Percentiles rank a stretch among this genome's conserved stretches.
These are phyloP conservation scores for Lyophyllum shimeji DNA, from an alignment of 768 basidiomycete species.

Conservation along the genomic window DNA sequence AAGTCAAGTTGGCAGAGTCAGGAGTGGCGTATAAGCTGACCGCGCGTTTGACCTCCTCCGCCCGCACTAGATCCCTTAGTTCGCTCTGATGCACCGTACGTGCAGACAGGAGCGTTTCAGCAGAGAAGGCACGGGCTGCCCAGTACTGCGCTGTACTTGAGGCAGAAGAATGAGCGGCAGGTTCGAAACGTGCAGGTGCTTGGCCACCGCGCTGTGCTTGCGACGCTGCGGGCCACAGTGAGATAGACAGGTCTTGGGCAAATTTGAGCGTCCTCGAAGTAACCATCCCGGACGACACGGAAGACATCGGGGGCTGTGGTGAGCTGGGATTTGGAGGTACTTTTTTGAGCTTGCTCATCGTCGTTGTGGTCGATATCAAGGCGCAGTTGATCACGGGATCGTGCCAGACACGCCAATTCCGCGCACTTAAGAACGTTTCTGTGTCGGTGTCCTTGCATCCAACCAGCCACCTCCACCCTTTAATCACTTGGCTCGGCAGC, in stretches of 20 bases:
- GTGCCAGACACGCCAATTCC: too few relatives aligned
- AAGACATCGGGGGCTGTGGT: background rate
- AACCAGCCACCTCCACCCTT: too few relatives aligned
- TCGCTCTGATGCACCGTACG: conserved; percentile 50
- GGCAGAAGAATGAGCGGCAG: background rate
- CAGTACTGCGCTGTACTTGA: conserved; percentile 55
- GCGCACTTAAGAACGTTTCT: too few relatives aligned
- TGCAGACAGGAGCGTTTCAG: conserved; percentile 59
- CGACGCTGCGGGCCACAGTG: background rate
- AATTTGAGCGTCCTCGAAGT: conserved; percentile 13
- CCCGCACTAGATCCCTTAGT: conserved; percentile 37
- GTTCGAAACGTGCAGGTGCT: background rate
- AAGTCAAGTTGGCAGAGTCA: background rate
- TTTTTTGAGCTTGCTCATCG: conserved; percentile 14
- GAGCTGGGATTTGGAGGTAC: background rate
- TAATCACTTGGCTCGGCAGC: too few relatives aligned
- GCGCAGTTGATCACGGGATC: conserved; percentile 7
- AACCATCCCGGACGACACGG: background rate
- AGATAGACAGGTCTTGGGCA: conserved; percentile 12
- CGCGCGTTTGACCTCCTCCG: conserved; percentile 45
- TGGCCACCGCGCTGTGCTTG: background rate
- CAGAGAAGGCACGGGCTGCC: conserved; percentile 64
- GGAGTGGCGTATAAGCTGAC: conserved; percentile 31
- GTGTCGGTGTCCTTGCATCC: too few relatives aligned
- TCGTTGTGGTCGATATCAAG: background rate